A percentile compares a stretch with the other conserved stretches of the same genome.
These are phyloP conservation scores for Aspergillus sp. DNA, from an alignment of 2,329 filamentous ascomycete species.

Conservation along the genomic window DNA sequence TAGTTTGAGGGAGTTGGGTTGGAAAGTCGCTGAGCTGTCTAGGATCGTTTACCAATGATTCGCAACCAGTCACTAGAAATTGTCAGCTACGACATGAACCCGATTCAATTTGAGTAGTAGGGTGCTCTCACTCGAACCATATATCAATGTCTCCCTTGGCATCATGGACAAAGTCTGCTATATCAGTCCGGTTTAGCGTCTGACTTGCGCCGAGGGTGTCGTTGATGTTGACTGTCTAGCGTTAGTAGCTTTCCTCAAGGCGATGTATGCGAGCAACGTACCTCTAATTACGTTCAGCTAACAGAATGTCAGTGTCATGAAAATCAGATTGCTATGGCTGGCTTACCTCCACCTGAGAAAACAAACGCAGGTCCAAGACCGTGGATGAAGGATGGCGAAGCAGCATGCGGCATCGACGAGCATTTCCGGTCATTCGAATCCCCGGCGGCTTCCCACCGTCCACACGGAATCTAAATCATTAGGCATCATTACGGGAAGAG, in stretches of 20 bases:
- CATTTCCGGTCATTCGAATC: constrained; percentile 36
- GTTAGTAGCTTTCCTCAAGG: not conserved
- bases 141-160: constrained; percentile 50
- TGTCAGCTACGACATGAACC: constrained; percentile 7
- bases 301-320: not conserved
- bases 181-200: constrained; percentile 33
- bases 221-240: constrained; percentile 35
- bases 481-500: not conserved
- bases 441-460: constrained; percentile 48
- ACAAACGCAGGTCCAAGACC: constrained; percentile 51
- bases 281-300: constrained; percentile 46
- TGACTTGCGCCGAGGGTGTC: constrained; percentile 29
- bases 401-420: constrained; percentile 48
- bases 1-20: not conserved
- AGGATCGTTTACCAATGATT: constrained; percentile 29
- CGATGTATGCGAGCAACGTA: constrained; percentile 2
- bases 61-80: constrained; percentile 34
- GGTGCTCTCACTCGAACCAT: constrained; percentile 45
- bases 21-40: not conserved
- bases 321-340: not conserved
- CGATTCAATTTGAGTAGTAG: no score
- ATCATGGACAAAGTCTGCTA: constrained; percentile 45
- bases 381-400: constrained; percentile 46
- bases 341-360: constrained; percentile 51
- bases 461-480: constrained; percentile 36